Evolutionary conservation across 148 eudicot species (phyloP).

Genomic region (Polygonum maritimum): DNA sequence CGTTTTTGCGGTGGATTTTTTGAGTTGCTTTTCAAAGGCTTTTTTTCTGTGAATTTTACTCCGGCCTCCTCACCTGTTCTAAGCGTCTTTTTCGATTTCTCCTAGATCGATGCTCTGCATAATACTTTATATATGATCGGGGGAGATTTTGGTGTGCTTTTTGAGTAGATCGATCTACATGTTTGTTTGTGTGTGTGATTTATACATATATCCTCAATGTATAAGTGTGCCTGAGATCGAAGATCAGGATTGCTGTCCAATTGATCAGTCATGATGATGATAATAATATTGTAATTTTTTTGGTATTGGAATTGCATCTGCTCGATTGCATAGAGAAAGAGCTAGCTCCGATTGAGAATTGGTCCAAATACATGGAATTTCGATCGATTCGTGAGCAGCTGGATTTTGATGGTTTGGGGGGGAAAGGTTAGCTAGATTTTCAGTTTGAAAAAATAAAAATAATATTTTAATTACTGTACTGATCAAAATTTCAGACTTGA

Average conservation of each 20-base stretch:
- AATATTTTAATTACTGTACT: neutral
- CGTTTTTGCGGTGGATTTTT: slow-evolving; percentile 1
- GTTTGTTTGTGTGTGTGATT: neutral
- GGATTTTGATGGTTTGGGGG: neutral
- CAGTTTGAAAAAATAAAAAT: neutral
- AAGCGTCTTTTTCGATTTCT: neutral
- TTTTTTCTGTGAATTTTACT: neutral
- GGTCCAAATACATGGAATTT: neutral
- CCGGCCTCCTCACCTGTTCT: neutral
- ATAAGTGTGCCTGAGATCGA: neutral
- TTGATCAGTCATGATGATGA: neutral
- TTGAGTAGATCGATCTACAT: neutral
- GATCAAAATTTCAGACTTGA: neutral
- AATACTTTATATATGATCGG: neutral
- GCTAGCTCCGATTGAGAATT: neutral
- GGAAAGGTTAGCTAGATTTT: neutral
- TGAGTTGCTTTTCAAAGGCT: slow-evolving; percentile 1
- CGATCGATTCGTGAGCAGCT: neutral
- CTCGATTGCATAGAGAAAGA: neutral
- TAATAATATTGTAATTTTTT: neutral
- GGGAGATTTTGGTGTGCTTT: neutral
- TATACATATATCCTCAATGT: neutral
- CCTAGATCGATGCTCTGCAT: neutral
- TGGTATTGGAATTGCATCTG: neutral
- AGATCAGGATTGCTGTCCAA: neutral